phyloP scores from a whole-genome alignment of 2,329 filamentous ascomycete species.

The Penicillium nordicum region DNA sequence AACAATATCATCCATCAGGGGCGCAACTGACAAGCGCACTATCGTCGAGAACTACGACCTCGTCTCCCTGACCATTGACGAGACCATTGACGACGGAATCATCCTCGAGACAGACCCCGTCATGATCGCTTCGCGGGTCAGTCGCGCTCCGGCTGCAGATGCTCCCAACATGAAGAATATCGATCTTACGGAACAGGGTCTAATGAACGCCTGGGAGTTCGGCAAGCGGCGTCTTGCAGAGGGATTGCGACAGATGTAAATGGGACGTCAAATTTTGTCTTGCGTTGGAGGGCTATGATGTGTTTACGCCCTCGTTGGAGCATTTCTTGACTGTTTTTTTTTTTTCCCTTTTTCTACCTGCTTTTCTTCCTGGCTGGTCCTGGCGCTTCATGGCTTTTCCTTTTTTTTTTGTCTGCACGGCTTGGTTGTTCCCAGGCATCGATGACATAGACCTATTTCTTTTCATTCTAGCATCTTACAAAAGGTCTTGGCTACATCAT shows the following conservation, averaged over 20 bases:
- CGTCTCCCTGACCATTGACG: slow-evolving; percentile 88
- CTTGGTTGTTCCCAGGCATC: slow-evolving; percentile 15
- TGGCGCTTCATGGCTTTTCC: slow-evolving; percentile 32
- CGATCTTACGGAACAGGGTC: slow-evolving; percentile 90
- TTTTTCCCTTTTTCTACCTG: slow-evolving; percentile 7
- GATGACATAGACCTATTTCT: slow-evolving; percentile 26
- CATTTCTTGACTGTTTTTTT: slow-evolving; percentile 19
- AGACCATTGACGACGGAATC: slow-evolving; percentile 92
- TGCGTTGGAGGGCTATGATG: slow-evolving; percentile 18
- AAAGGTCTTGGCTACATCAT: slow-evolving; percentile 14
- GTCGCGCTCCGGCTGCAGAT: slow-evolving; percentile 85
- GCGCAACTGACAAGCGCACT: slow-evolving; percentile 94
- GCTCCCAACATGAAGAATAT: slow-evolving; percentile 84
- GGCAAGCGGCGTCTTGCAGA: slow-evolving; percentile 89
- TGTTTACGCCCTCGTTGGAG: slow-evolving; percentile 18
- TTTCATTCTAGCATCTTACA: slow-evolving; percentile 19
- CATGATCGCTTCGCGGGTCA: slow-evolving; percentile 87
- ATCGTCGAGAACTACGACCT: slow-evolving; percentile 99
- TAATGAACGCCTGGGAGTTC: slow-evolving; percentile 90
- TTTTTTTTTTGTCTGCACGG: slow-evolving; percentile 22
- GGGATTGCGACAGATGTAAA: slow-evolving; percentile 66
- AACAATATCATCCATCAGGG: slow-evolving; percentile 52
- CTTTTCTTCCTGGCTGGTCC: slow-evolving; percentile 35
- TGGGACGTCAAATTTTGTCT: slow-evolving; percentile 17
- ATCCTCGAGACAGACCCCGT: slow-evolving; percentile 97